These are phyloP conservation scores for Aspergillus indologenus DNA, from an alignment of 495 filamentous ascomycete species.

Conservation along the genomic window DNA sequence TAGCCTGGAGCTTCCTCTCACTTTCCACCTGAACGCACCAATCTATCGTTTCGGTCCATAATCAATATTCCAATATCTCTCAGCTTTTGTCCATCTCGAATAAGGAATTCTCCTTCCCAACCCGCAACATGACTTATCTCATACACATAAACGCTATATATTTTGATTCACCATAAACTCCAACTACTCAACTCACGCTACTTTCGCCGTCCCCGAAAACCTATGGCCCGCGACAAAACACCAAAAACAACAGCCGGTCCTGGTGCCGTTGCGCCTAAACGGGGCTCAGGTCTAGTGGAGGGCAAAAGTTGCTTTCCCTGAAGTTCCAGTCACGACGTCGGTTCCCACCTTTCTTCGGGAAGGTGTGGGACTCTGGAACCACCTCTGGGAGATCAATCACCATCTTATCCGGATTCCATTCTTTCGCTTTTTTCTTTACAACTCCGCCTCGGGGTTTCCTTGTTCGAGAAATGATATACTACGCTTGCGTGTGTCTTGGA, in stretches of 20 bases:
- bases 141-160: constrained; percentile 4
- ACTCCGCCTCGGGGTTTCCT: background rate
- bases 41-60: background rate
- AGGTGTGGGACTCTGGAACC: background rate
- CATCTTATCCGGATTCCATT: background rate
- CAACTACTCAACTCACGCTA: background rate
- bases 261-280: background rate
- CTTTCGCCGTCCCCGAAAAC: background rate
- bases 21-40: constrained; percentile 4
- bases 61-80: background rate
- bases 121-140: background rate
- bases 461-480: background rate
- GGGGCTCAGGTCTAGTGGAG: background rate
- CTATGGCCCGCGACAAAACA: background rate
- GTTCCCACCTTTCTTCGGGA: no score
- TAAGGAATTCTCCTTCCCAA: background rate
- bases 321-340: no score
- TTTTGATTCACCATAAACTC: background rate
- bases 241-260: background rate
- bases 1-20: background rate
- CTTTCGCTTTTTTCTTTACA: background rate
- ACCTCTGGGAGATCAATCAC: background rate
- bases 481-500: background rate
- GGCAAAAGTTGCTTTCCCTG: background rate
- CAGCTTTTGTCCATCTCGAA: background rate